Base-by-base conservation (phyloP, 1,139 yeast genomes). In the Pneumocystis oryctolagi region DNA sequence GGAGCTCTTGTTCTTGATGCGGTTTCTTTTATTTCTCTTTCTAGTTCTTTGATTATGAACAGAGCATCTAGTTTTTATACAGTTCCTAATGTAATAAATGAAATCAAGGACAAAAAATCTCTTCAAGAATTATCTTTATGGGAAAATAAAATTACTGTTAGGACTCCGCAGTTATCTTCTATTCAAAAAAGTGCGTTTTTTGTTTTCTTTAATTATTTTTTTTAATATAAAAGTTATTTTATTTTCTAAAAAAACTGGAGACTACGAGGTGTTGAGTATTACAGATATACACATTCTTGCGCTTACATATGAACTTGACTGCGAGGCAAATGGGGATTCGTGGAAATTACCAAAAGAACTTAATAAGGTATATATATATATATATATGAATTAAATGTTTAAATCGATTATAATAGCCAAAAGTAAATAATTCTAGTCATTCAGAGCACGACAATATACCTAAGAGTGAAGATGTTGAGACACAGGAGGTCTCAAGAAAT, bases 261-360 rank as follows among this genome's bases (percentile, higher is more conserved):
- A 94, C 76, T 86, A 79, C 68, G 78, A 87, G 2, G 97, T 92
- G 3, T 79, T 94, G 66, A 88, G 96, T 67, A 81, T 84, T 16
- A 90, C 95, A 67, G 99, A 92, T 84, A 77, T 94, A 60, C 96
- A 89, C 71, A 84, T 94, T 64, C 80, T 94, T 66, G 98, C 99
- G 0, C 78, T 92, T 69, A 84, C 96, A 1, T 89, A 89, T 72
- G 97, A 92, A 72, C 74, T 94, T 62, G 96, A 90, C 68, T 78
- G 79, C 60, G 92, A 88, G 71, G 70, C 79, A 63, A 84, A 85
- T 69, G 77, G 79, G 37, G 94, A 94, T 18, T 84, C 82, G 63
- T 78, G 83, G 80, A 79, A 86, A 70, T 76, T 88, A 66, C 81
- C 96, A 74, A 81, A 78, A 65, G 79, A 70, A 65, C 96, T 96